Conservation (phyloP, 768 basidiomycete genomes). For the Gloeopeniophorella convolvens region DNA sequence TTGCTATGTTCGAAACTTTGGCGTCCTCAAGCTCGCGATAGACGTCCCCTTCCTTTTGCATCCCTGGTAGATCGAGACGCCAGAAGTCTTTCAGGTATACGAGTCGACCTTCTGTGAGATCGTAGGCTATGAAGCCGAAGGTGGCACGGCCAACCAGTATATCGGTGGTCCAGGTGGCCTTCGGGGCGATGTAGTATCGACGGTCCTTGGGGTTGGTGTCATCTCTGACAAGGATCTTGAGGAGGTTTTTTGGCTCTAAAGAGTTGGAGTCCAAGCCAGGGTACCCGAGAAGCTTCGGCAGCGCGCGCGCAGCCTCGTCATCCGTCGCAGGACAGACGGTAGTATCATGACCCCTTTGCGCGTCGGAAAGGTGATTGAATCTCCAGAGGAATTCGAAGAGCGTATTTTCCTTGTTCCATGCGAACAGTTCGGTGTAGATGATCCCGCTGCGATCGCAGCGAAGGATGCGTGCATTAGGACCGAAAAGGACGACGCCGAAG, state of each 20-base stretch:
- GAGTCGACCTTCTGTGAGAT: neutral
- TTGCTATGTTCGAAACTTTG: neutral
- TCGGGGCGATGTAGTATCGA: neutral
- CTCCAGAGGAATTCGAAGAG: slow-evolving; percentile 4
- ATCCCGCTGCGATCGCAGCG: slow-evolving; percentile 1
- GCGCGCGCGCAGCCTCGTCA: neutral
- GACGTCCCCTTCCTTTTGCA: neutral
- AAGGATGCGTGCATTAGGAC: neutral
- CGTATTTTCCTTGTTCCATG: neutral
- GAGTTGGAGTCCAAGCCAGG: neutral
- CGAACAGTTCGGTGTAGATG: neutral
- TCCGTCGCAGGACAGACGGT: neutral
- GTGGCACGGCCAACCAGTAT: neutral
- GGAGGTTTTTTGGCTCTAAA: neutral
- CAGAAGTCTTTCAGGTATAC: slow-evolving; percentile 5
- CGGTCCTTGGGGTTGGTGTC: too few species aligned
- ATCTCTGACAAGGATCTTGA: neutral
- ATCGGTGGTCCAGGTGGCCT: neutral
- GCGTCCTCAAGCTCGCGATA: neutral
- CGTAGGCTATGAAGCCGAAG: neutral
- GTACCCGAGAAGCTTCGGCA: neutral
- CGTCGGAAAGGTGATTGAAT: neutral
- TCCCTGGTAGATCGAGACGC: neutral
- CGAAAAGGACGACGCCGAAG: neutral
- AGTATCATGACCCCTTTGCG: neutral